Percentiles rank a stretch among this genome's conserved stretches.
Conservation (phyloP, 2,329 filamentous ascomycete species). For the Fragosphaeria purpurea region DNA sequence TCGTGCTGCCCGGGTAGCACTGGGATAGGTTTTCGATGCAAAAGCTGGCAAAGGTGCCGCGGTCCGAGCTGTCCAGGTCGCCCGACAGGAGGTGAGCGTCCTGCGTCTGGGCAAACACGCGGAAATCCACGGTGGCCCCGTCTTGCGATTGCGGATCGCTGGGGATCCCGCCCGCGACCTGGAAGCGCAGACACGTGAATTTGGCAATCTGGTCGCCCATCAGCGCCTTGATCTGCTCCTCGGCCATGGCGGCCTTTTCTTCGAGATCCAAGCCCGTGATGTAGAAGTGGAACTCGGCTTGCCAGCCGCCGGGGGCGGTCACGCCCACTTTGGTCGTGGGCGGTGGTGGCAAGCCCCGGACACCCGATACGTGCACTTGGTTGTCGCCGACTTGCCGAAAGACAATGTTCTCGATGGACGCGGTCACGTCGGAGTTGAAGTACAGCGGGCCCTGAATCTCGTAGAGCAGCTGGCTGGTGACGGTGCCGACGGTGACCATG, state of each 20-base stretch:
- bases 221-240: slow-evolving; percentile 28
- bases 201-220: slow-evolving; percentile 8
- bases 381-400: slow-evolving; percentile 24
- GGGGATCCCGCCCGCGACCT: slow-evolving; percentile 5
- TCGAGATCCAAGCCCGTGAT: slow-evolving; percentile 17
- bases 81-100: slow-evolving; percentile 13
- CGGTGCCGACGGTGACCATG: slow-evolving; percentile 20
- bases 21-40: slow-evolving; percentile 30
- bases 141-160: slow-evolving; percentile 7
- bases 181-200: slow-evolving; percentile 9
- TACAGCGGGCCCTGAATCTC: slow-evolving; percentile 25
- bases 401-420: slow-evolving; percentile 20
- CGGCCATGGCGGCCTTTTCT: slow-evolving; percentile 25
- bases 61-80: slow-evolving; percentile 15
- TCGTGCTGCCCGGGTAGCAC: slow-evolving; percentile 26
- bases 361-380: slow-evolving; percentile 29
- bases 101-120: slow-evolving; percentile 12
- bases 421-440: slow-evolving; percentile 37
- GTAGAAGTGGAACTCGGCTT: slow-evolving; percentile 17
- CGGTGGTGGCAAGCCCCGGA: slow-evolving; percentile 33
- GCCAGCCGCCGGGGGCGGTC: slow-evolving; percentile 24
- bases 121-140: slow-evolving; percentile 9
- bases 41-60: slow-evolving; percentile 22
- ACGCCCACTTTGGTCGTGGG: slow-evolving; percentile 41
- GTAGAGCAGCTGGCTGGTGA: slow-evolving; percentile 4